phyloP scores from a whole-genome alignment of 257 asterid genomes.

The Orobanche coerulescens region DNA sequence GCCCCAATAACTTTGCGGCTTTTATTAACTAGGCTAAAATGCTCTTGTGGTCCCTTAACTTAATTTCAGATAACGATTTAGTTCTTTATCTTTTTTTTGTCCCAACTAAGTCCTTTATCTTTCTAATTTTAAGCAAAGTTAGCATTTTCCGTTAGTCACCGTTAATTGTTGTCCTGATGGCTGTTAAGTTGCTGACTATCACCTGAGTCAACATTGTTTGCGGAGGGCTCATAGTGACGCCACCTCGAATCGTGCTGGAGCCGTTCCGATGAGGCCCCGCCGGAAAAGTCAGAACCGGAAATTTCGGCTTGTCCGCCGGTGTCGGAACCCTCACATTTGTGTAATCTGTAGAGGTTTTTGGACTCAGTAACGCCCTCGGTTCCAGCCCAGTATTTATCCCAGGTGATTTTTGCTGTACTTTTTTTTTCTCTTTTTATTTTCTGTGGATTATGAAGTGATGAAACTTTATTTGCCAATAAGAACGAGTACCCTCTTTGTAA shows the following conservation, averaged over 20 bases:
- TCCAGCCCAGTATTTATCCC: constrained; percentile 60
- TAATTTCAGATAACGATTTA: too few relatives aligned
- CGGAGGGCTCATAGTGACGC: constrained; percentile 75
- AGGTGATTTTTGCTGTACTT: constrained; percentile 35
- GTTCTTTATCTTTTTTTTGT: too few relatives aligned
- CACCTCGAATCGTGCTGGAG: constrained; percentile 33
- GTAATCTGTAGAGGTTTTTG: constrained; percentile 73
- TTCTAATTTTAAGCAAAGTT: too few relatives aligned
- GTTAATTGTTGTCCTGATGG: too few relatives aligned
- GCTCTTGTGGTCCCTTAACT: too few relatives aligned
- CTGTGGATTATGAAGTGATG: constrained; percentile 14
- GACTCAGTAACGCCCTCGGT: constrained; percentile 72
- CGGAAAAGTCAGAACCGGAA: constrained; percentile 30
- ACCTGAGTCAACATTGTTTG: constrained; percentile 49
- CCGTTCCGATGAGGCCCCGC: constrained; percentile 32
- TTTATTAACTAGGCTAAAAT: too few relatives aligned
- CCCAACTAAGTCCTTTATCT: too few relatives aligned
- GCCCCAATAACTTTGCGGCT: too few relatives aligned
- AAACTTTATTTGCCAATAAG: neutral
- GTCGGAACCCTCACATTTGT: constrained; percentile 33
- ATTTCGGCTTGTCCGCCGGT: constrained; percentile 20
- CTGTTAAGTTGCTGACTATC: too few relatives aligned
- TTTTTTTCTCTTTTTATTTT: neutral
- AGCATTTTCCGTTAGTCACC: too few relatives aligned
- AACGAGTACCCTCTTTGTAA: constrained; percentile 18